Evolutionary conservation across 2,329 filamentous ascomycete genomes (phyloP), one percentile per base, ranked within the genome.

Genomic region (Claviceps maximensis): DNA sequence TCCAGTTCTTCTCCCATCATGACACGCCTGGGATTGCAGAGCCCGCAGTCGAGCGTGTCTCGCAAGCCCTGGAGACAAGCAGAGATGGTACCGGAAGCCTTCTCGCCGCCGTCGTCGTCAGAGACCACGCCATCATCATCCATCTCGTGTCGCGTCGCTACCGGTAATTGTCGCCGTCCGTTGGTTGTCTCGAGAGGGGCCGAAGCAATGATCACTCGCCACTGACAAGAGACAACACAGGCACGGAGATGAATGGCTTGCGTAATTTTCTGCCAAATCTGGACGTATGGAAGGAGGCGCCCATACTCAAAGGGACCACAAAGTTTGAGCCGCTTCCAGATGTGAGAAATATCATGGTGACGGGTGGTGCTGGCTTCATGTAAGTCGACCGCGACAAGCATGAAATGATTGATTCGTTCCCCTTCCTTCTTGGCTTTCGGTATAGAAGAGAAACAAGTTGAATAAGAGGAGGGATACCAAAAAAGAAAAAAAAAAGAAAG

Each of bases 301-400:
- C 86, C 19, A 65, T 88, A 29, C 72, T 89, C 52, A 82, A 67
- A 12, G 86, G 86, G 38, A 82, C 75, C 58, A 87, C 84, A 55
- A 81, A 79, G 58, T 90, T 86, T 59, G 79, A 83, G 62, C 81
- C 85, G 45, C 72, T 83, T 5, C 71, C 76, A 25, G 81, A 85
- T 67, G 81, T 87, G 52, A 84, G 80, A 67, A 90, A 89, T 63
- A 89, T 91, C 61, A 83, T 91, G 77, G 78, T 93, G 57, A 91
- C 87, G 21, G 87, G 87, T 49, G 87, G 87, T 52, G 87, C 86
- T 57, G 87, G 87, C 60, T 93, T 93, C 74, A 90, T 91, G 86
- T 89, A 74, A 68, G 83, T 69, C 19, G 12, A 41, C 21, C 17
- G 12, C 19, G 23, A 47, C 31, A 45, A 21, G 41, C 36, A 40